Evolutionary conservation across 495 filamentous ascomycete genomes (phyloP).

Genomic region (Lentithecium fluviatile): DNA sequence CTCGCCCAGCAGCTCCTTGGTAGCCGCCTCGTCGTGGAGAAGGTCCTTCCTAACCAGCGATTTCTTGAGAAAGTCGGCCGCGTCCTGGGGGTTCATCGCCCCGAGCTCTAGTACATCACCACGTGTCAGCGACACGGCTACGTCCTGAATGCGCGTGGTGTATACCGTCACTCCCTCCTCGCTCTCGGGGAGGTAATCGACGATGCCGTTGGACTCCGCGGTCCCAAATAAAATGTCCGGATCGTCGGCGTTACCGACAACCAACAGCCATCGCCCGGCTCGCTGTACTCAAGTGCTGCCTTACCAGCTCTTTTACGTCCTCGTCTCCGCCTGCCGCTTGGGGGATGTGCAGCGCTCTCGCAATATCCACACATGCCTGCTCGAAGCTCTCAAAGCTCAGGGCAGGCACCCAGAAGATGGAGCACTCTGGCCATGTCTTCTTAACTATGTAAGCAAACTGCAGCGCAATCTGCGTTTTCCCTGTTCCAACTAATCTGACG

Average conservation of each 20-base stretch:
- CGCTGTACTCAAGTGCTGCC: conserved; percentile 13
- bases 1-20: conserved; percentile 24
- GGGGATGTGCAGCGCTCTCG: conserved; percentile 12
- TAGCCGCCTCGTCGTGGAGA: conserved; percentile 17
- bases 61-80: conserved; percentile 23
- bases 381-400: conserved; percentile 32
- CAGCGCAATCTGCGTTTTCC: conserved; percentile 35
- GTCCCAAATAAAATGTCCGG: conserved; percentile 25
- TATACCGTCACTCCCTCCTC: conserved; percentile 31
- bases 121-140: conserved; percentile 26
- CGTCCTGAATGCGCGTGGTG: conserved; percentile 32
- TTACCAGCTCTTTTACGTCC: conserved; percentile 23
- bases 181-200: conserved; percentile 32
- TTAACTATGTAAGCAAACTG: conserved; percentile 33
- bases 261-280: conserved; percentile 28
- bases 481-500: conserved; percentile 26
- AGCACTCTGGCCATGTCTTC: conserved; percentile 25
- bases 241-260: conserved; percentile 39
- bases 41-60: conserved; percentile 23
- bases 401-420: conserved; percentile 35
- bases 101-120: conserved; percentile 32
- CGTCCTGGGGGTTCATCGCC: conserved; percentile 32
- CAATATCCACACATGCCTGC: conserved; percentile 23
- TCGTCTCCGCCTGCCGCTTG: conserved; percentile 9
- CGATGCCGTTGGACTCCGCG: conserved; percentile 17